Conservation (phyloP, 495 filamentous ascomycete genomes). For the Cudoniella acicularis region DNA sequence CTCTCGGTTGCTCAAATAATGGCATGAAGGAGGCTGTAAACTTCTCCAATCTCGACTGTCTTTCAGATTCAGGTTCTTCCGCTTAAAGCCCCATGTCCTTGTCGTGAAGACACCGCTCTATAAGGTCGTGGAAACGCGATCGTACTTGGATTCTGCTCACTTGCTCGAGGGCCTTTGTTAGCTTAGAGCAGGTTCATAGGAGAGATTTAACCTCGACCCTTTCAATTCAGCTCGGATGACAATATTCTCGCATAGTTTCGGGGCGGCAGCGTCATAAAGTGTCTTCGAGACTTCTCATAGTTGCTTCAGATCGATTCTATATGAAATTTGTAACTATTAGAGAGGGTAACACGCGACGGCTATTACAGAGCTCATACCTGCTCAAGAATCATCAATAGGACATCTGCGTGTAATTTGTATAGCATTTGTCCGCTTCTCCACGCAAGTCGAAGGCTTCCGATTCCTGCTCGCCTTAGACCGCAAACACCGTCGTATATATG, state of each 20-base stretch:
- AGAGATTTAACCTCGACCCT: neutral
- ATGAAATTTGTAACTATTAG: neutral
- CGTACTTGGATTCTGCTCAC: neutral
- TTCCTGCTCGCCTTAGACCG: too few species aligned
- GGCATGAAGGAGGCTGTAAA: neutral
- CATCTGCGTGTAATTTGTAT: neutral
- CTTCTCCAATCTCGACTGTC: neutral
- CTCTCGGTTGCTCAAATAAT: neutral
- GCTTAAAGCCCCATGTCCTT: neutral
- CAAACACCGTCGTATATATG: too few species aligned
- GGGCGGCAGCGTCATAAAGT: neutral
- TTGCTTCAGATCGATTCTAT: neutral
- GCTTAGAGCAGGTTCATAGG: neutral
- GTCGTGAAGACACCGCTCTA: neutral
- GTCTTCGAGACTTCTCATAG: neutral
- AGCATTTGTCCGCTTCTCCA: conserved; percentile 3
- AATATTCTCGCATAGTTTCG: neutral
- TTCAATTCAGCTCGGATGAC: neutral
- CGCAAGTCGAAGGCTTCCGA: neutral
- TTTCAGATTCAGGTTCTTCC: neutral
- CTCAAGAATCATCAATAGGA: conserved; percentile 1
- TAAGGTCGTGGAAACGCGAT: neutral
- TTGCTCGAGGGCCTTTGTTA: neutral
- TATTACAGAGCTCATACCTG: conserved; percentile 3
- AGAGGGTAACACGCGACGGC: neutral